Percentiles rank a stretch among this genome's conserved stretches.
phyloP scores from a whole-genome alignment of 805 yeast genomes.

The Lipomyces chichibuensis region DNA sequence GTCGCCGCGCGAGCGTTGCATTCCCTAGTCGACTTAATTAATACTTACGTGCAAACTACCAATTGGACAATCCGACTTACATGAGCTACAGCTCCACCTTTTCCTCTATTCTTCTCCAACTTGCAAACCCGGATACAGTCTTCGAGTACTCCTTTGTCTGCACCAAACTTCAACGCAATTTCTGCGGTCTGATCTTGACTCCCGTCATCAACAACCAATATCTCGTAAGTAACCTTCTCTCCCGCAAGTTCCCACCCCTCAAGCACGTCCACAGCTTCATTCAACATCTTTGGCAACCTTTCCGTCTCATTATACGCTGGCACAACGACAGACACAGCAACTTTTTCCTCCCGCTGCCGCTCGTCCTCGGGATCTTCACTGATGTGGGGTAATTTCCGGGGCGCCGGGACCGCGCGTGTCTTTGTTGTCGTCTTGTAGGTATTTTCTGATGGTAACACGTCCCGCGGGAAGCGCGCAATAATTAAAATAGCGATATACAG shows the following conservation, averaged over 20 bases:
- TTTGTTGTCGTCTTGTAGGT: conserved; percentile 13
- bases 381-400: conserved; percentile 9
- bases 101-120: conserved; percentile 80
- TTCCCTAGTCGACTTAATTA: conserved; percentile 51
- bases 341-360: conserved; percentile 35
- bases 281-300: conserved; percentile 71
- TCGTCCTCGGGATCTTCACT: conserved; percentile 1
- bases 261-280: conserved; percentile 53
- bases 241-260: conserved; percentile 29
- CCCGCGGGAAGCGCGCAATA: conserved; percentile 34
- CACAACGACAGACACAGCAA: conserved; percentile 74
- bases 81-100: conserved; percentile 96
- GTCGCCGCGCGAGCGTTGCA: conserved; percentile 71
- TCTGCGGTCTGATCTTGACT: conserved; percentile 78
- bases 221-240: conserved; percentile 59
- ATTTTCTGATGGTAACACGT: conserved; percentile 21
- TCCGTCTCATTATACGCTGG: conserved; percentile 92
- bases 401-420: conserved; percentile 9
- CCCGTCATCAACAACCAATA: conserved; percentile 89
- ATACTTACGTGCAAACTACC: too few species aligned
- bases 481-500: conserved; percentile 9
- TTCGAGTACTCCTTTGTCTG: conserved; percentile 48
- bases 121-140: conserved; percentile 71
- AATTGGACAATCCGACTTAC: conserved; percentile 12
- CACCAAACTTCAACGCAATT: conserved; percentile 65